Evolutionary conservation across 805 yeast species (phyloP).

Genomic region (Henningerozyma blattae): DNA sequence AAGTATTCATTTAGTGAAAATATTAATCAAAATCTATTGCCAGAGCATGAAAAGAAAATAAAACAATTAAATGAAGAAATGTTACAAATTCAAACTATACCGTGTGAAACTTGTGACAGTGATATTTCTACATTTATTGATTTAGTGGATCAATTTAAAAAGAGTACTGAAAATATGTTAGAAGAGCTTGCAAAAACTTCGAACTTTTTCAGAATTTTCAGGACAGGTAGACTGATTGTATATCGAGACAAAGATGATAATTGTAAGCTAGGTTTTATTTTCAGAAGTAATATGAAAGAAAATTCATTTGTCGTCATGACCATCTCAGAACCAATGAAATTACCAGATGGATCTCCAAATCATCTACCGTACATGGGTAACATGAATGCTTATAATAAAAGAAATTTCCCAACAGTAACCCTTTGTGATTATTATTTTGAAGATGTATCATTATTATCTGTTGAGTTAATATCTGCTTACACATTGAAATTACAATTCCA

Average conservation of each 20-base stretch:
- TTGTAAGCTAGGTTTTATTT: constrained; percentile 37
- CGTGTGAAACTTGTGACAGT: constrained; percentile 22
- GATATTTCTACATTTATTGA: constrained; percentile 37
- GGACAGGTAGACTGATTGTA: constrained; percentile 44
- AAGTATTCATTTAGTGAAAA: constrained; percentile 92
- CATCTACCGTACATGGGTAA: constrained; percentile 26
- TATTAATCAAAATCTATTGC: constrained; percentile 69
- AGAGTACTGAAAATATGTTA: constrained; percentile 34
- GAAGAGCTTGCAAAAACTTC: constrained; percentile 36
- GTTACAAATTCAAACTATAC: constrained; percentile 24
- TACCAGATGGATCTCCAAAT: constrained; percentile 20
- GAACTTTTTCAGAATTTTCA: constrained; percentile 35
- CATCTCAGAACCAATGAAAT: constrained; percentile 22
- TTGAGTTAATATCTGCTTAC: constrained; percentile 21
- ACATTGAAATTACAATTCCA: constrained; percentile 16
- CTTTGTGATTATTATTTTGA: constrained; percentile 22
- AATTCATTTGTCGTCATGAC: constrained; percentile 18
- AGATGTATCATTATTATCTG: constrained; percentile 15
- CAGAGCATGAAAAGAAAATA: constrained; percentile 69
- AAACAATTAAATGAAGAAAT: constrained; percentile 39
- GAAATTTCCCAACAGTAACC: constrained; percentile 19
- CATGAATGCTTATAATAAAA: constrained; percentile 15
- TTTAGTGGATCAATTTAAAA: constrained; percentile 34
- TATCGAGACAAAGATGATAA: constrained; percentile 37
- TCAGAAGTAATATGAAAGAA: constrained; percentile 25